A percentile compares a stretch with the other conserved stretches of the same genome.
Conservation (phyloP, 306 rosid species). For the Heteromeles arbutifolia region DNA sequence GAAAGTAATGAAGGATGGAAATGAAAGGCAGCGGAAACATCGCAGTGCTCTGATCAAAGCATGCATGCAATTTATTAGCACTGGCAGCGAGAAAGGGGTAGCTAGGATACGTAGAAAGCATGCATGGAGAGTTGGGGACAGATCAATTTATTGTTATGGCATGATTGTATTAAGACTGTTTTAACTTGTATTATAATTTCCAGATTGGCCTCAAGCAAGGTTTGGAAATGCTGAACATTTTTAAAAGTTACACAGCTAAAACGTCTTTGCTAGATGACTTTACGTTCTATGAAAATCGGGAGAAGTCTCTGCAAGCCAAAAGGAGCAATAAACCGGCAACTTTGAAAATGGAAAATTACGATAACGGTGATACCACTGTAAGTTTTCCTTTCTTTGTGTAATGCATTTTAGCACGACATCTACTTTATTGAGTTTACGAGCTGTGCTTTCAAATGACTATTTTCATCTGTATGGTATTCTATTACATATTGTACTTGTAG, state of each 20-base stretch:
- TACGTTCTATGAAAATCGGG: slow-evolving; percentile 58
- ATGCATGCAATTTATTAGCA: too few species aligned
- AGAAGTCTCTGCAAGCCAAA: slow-evolving; percentile 30
- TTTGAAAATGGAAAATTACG: slow-evolving; percentile 26
- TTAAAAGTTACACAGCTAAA: slow-evolving; percentile 44
- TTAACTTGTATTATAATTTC: slow-evolving; percentile 8
- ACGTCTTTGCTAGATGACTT: slow-evolving; percentile 68
- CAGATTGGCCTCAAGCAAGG: slow-evolving; percentile 77
- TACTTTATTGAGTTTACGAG: not conserved
- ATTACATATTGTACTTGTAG: not conserved
- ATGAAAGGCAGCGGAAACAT: too few species aligned
- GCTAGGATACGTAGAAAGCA: too few species aligned
- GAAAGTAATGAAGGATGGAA: too few species aligned
- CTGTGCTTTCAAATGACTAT: not conserved
- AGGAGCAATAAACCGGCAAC: slow-evolving; percentile 30
- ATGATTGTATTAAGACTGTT: not conserved
- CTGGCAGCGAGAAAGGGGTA: too few species aligned
- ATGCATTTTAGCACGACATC: not conserved
- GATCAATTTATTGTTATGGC: not conserved
- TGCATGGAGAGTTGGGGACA: too few species aligned
- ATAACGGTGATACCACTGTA: slow-evolving; percentile 23
- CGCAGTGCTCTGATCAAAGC: too few species aligned
- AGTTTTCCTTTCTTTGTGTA: slow-evolving; percentile 13
- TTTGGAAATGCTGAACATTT: slow-evolving; percentile 62
- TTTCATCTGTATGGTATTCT: not conserved